Conservation (phyloP, 2,329 filamentous ascomycete species). For the Lizonia empirigonia region DNA sequence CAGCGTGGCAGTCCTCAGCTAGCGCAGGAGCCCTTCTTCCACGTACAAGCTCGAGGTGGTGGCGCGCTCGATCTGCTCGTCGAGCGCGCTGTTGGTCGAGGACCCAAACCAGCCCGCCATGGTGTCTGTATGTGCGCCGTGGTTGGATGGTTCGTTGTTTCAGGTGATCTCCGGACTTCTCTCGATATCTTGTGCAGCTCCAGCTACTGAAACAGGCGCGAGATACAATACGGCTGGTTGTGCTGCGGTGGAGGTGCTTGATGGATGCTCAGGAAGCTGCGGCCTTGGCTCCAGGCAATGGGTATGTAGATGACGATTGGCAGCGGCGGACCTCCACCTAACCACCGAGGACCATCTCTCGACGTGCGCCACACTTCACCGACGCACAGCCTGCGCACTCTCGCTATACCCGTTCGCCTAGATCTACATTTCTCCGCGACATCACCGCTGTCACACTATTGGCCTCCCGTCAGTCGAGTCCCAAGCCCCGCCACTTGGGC, state of each 20-base stretch:
- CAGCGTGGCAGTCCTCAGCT: slow-evolving; percentile 10
- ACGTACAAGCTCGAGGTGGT: slow-evolving; percentile 88
- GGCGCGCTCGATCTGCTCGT: slow-evolving; percentile 95
- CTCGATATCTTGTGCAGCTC: background rate
- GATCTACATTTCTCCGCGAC: background rate
- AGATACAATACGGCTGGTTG: background rate
- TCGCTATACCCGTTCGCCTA: background rate
- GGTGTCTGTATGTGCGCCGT: slow-evolving; percentile 29
- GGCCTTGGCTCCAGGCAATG: background rate
- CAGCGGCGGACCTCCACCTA: background rate
- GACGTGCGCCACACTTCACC: slow-evolving; percentile 8
- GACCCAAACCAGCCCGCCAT: slow-evolving; percentile 95
- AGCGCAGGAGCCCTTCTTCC: background rate
- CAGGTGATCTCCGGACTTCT: background rate
- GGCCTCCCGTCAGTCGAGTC: background rate
- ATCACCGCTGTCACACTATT: slow-evolving; percentile 1
- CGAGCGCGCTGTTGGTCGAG: slow-evolving; percentile 85
- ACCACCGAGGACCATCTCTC: slow-evolving; percentile 7
- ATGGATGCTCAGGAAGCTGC: slow-evolving; percentile 6
- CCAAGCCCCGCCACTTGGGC: slow-evolving; percentile 5
- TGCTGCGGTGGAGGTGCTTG: background rate
- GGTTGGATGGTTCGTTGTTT: background rate
- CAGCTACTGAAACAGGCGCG: background rate
- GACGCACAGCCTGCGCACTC: background rate
- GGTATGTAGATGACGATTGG: slow-evolving; percentile 8